Base-by-base conservation (phyloP, 768 basidiomycete genomes). In the Cystofilobasidium ferigula region DNA sequence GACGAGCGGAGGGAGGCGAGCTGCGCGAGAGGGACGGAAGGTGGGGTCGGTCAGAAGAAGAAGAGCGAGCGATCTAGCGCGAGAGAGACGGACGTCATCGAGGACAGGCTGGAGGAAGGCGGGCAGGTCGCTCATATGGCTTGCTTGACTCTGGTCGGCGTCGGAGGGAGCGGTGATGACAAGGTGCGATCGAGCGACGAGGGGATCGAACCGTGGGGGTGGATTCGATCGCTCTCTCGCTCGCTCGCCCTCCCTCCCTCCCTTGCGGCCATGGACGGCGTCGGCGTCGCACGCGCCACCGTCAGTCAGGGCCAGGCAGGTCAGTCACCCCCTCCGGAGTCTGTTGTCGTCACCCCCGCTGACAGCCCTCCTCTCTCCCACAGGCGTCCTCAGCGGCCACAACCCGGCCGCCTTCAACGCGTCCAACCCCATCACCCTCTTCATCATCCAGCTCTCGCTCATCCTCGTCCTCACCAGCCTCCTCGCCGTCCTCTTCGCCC, bases 381-480 rank as follows among this genome's bases (percentile, higher is more conserved):
- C 57, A 22, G 88, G 88, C 61, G 78, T 93, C 18, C 80, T 94
- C 32, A 82, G 82, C 60, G 89, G 89, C n/a, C 77, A 80, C 48
- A 85, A 91, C 72, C 91, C 91, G 10, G 73, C 81, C 0, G 42
- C 73, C 0, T 88, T 84, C 76, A 84, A 86, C 69, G 16, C 78
- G 0, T 70, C 72, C 12, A 85, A 93, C 73, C 73, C 72, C 32
- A 73, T 74, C 70, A 72, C 73, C 22, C 72, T 77, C 26, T 75
- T 76, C 73, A 75, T 75, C 69, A 72, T 76, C 58, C 22, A 71
- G 36, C 47, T 75, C 84, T 86, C 86, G 57, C 82, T 97, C 70
- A 91, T 98, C 78, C 80, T 95, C 64, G 77, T 76, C 38, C 84
- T 91, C 80, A 84, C 85, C 42, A 88, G 92, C 72, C 65, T 86